These are phyloP conservation scores for Tieghemiomyces parasiticus DNA, from an alignment of 192 early-diverging fungal genomes.

Conservation along the genomic window DNA sequence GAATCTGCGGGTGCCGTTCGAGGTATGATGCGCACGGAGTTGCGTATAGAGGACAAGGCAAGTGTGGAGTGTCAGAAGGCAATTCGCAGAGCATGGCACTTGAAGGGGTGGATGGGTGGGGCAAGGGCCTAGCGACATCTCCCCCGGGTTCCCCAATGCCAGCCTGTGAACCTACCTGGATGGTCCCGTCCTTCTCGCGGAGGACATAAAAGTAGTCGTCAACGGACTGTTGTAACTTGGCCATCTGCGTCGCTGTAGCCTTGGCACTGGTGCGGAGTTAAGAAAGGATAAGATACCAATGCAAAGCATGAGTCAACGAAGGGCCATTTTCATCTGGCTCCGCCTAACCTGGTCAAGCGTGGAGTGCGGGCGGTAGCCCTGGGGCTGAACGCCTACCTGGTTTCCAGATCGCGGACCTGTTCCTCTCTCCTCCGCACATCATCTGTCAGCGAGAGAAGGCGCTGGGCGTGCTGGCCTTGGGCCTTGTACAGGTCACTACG, in stretches of 20 bases:
- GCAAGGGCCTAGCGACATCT: too few relatives aligned
- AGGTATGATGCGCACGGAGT: not conserved
- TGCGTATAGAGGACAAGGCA: not conserved
- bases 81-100: too few relatives aligned
- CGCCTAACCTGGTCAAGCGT: not conserved
- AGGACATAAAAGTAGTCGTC: constrained; percentile 24
- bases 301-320: too few relatives aligned
- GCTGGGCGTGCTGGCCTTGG: constrained; percentile 82
- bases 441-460: constrained; percentile 76
- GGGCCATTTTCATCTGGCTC: too few relatives aligned
- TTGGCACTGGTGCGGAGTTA: not conserved
- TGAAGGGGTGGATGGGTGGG: too few relatives aligned
- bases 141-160: too few relatives aligned
- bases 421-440: constrained; percentile 43
- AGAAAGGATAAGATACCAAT: too few relatives aligned
- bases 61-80: too few relatives aligned
- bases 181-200: constrained; percentile 81
- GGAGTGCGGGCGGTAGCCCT: not conserved
- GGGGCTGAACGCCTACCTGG: constrained; percentile 43
- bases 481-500: constrained; percentile 76
- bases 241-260: not conserved
- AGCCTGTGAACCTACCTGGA: constrained; percentile 62
- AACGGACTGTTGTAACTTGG: not conserved
- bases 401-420: constrained; percentile 31
- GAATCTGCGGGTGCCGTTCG: constrained; percentile 33